A percentile compares a stretch with the other conserved stretches of the same genome.
Conservation (phyloP, 345 rosid species). For the Clarkia xantiana region DNA sequence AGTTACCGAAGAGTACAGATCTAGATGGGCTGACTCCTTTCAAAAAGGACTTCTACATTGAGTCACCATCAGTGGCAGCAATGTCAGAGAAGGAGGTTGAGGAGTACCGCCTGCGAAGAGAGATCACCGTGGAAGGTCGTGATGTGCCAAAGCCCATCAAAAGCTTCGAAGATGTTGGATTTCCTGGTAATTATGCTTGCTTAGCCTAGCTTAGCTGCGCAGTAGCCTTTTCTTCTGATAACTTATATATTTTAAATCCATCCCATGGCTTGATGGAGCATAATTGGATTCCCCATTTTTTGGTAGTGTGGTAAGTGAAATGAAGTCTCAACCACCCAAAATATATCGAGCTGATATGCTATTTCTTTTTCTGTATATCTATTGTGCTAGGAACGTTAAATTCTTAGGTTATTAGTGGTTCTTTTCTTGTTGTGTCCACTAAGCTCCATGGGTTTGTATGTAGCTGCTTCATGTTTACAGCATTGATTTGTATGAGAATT, state of each 20-base stretch:
- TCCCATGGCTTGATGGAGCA: no score
- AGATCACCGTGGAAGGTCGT: constrained; percentile 86
- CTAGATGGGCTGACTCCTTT: constrained; percentile 91
- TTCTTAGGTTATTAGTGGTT: no score
- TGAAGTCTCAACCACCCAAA: no score
- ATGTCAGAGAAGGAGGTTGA: constrained; percentile 76
- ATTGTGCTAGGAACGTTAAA: no score
- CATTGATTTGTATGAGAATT: no score
- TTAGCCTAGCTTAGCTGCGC: constrained; percentile 2
- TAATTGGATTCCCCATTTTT: no score
- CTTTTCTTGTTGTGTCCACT: no score
- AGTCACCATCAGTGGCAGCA: constrained; percentile 64
- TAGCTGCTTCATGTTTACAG: no score
- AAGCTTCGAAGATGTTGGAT: constrained; percentile 60
- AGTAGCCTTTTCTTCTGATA: background rate
- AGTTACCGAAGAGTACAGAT: constrained; percentile 55
- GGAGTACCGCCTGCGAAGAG: constrained; percentile 58
- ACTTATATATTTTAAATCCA: background rate
- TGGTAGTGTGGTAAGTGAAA: no score
- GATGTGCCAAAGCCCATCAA: constrained; percentile 94
- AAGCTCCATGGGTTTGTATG: no score
- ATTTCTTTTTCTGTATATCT: no score
- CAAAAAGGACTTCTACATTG: constrained; percentile 86
- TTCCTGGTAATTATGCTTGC: constrained; percentile 50
- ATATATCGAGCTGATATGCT: no score